phyloP scores from a whole-genome alignment of 768 basidiomycete genomes.

The Stropharia rugosoannulata region DNA sequence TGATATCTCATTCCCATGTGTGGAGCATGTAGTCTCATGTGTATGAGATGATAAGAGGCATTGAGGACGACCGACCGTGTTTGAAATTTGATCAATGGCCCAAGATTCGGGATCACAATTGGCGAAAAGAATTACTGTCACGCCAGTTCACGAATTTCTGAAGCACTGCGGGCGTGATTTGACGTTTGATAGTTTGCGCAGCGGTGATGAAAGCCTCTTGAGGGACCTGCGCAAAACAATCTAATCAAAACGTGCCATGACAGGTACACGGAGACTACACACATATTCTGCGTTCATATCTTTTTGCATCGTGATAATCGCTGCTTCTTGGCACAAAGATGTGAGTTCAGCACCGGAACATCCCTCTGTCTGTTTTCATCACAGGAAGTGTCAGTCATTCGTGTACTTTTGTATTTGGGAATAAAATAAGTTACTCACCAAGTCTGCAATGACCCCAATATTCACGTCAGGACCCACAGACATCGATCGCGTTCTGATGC shows the following conservation, averaged over 20 bases:
- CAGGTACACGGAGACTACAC: constrained; percentile 24
- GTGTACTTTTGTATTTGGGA: background rate
- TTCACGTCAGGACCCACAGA: constrained; percentile 71
- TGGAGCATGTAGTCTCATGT: background rate
- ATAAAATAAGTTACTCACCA: constrained; percentile 47
- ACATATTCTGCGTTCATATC: constrained; percentile 80
- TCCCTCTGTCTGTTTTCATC: constrained; percentile 72
- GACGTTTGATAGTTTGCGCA: constrained; percentile 66
- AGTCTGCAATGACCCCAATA: constrained; percentile 59
- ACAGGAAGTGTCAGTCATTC: background rate
- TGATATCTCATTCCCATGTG: background rate
- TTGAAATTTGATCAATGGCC: background rate
- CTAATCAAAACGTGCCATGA: background rate
- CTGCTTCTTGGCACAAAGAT: constrained; percentile 94
- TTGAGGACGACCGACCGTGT: background rate
- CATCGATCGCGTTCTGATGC: constrained; percentile 79
- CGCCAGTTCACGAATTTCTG: constrained; percentile 73
- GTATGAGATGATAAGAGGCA: background rate
- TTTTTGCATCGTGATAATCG: constrained; percentile 85
- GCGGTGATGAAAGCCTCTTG: constrained; percentile 72
- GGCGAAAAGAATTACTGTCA: constrained; percentile 22
- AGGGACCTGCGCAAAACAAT: constrained; percentile 58
- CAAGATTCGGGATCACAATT: constrained; percentile 13
- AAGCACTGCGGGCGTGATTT: constrained; percentile 84
- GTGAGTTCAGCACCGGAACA: constrained; percentile 96